phyloP scores from a whole-genome alignment of 2,329 filamentous ascomycete species.

The Neurospora crassa region DNA sequence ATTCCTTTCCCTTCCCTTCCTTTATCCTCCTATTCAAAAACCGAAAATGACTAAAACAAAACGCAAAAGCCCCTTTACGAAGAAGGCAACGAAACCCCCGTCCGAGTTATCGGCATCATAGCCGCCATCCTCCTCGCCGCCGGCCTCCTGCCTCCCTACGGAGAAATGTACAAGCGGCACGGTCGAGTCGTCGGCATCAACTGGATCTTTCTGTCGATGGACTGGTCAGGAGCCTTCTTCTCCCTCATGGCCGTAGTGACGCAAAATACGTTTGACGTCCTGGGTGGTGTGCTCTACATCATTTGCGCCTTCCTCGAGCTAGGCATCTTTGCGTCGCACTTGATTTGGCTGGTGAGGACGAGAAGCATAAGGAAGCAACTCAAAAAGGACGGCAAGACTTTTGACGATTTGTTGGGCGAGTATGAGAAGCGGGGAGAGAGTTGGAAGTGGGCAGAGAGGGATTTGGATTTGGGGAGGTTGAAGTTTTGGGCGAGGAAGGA shows the following conservation, averaged over 20 bases:
- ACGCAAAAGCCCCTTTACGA: slow-evolving; percentile 39
- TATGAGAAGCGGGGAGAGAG: slow-evolving; percentile 22
- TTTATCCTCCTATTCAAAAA: no score
- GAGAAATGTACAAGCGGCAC: slow-evolving; percentile 50
- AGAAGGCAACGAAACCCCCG: slow-evolving; percentile 42
- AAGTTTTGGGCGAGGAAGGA: neutral
- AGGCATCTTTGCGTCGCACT: slow-evolving; percentile 50
- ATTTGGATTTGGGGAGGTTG: neutral
- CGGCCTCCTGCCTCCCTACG: slow-evolving; percentile 51
- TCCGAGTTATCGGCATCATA: slow-evolving; percentile 46
- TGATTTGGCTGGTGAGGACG: slow-evolving; percentile 48
- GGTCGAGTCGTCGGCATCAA: slow-evolving; percentile 54
- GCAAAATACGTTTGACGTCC: slow-evolving; percentile 50
- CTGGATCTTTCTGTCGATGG: slow-evolving; percentile 47
- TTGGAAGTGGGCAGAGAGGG: slow-evolving; percentile 29
- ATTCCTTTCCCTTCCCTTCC: neutral
- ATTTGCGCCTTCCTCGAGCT: slow-evolving; percentile 47
- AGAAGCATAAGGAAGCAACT: slow-evolving; percentile 42
- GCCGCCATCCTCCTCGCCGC: slow-evolving; percentile 46
- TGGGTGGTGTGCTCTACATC: slow-evolving; percentile 52
- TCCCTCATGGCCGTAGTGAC: slow-evolving; percentile 51
- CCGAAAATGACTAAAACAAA: no score
- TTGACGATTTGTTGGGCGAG: slow-evolving; percentile 41
- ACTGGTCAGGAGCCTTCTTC: slow-evolving; percentile 53
- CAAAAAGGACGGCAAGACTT: slow-evolving; percentile 38